Conservation (phyloP, 2,329 filamentous ascomycete species). For the Mollisiaceae sp. region DNA sequence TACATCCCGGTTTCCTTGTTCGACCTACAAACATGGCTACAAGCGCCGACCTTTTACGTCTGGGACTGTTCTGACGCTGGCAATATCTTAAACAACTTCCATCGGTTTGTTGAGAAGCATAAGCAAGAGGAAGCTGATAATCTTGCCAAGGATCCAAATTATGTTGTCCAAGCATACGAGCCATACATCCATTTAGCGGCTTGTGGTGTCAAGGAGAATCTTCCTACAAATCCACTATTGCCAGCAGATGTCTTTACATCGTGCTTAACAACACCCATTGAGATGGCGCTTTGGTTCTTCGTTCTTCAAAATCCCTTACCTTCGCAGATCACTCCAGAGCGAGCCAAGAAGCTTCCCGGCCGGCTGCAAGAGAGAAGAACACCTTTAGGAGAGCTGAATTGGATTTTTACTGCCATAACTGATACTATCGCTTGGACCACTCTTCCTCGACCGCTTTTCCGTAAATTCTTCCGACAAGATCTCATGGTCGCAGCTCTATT, state of each 20-base stretch:
- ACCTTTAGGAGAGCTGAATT: slow-evolving; percentile 93
- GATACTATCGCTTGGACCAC: slow-evolving; percentile 99
- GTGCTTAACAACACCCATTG: slow-evolving; percentile 94
- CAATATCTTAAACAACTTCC: slow-evolving; percentile 94
- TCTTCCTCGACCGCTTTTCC: slow-evolving; percentile 85
- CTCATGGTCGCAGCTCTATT: slow-evolving; percentile 99
- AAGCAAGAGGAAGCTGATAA: slow-evolving; percentile 84
- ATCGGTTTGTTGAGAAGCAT: slow-evolving; percentile 93
- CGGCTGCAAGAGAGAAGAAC: slow-evolving; percentile 91
- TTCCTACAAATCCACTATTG: slow-evolving; percentile 91
- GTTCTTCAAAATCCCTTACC: slow-evolving; percentile 80
- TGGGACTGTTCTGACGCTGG: slow-evolving; percentile 98
- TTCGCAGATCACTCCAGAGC: slow-evolving; percentile 72
- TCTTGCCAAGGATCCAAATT: slow-evolving; percentile 77
- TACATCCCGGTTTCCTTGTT: slow-evolving; percentile 97
- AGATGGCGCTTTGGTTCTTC: slow-evolving; percentile 96
- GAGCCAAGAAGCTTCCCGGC: slow-evolving; percentile 88
- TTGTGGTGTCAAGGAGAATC: slow-evolving; percentile 86
- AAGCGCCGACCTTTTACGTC: slow-evolving; percentile 93
- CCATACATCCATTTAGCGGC: slow-evolving; percentile 89
- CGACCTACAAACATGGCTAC: slow-evolving; percentile 93
- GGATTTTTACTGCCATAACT: slow-evolving; percentile 99
- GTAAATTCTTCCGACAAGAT: slow-evolving; percentile 96
- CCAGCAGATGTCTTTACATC: slow-evolving; percentile 96
- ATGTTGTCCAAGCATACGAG: slow-evolving; percentile 74